Conservation (phyloP, 2,329 filamentous ascomycete species). For the Neofusicoccum ribis region DNA sequence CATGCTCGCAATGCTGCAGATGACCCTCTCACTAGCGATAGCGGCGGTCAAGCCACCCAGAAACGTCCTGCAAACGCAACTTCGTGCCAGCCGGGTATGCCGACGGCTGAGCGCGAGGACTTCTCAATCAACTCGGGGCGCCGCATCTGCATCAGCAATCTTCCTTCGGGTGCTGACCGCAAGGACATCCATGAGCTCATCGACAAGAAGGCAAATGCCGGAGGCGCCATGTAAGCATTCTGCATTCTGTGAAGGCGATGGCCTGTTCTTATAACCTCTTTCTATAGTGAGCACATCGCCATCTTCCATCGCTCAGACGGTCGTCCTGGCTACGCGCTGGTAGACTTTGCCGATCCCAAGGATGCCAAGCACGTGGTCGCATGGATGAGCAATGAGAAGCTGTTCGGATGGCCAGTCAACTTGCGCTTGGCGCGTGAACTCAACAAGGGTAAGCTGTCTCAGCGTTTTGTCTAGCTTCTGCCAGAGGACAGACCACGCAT, state of each 20-base stretch:
- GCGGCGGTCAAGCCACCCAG: not conserved
- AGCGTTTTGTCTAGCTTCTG: not conserved
- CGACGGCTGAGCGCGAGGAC: not conserved
- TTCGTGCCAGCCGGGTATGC: not conserved
- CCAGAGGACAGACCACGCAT: not conserved
- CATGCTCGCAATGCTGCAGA: not conserved
- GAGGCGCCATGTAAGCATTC: not conserved
- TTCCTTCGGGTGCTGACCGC: not conserved
- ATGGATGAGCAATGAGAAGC: constrained; percentile 15
- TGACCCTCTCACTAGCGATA: not conserved
- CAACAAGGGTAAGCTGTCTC: constrained; percentile 9
- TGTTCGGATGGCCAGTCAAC: constrained; percentile 16
- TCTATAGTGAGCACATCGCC: not conserved
- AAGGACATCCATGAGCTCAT: constrained; percentile 3
- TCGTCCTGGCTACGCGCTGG: constrained; percentile 6
- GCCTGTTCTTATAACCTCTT: not conserved
- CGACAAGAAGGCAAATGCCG: not conserved
- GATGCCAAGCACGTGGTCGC: constrained; percentile 12
- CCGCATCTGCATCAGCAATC: constrained; percentile 17
- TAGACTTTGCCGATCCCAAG: not conserved
- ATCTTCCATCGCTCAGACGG: constrained; percentile 5
- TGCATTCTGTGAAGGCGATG: not conserved
- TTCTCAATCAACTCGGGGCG: not conserved
- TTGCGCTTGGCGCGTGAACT: constrained; percentile 4
- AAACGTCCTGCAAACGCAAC: not conserved